Evolutionary conservation across 2,329 filamentous ascomycete genomes (phyloP), one percentile per base, ranked within the genome.

Genomic region (Exserohilum turcica): DNA sequence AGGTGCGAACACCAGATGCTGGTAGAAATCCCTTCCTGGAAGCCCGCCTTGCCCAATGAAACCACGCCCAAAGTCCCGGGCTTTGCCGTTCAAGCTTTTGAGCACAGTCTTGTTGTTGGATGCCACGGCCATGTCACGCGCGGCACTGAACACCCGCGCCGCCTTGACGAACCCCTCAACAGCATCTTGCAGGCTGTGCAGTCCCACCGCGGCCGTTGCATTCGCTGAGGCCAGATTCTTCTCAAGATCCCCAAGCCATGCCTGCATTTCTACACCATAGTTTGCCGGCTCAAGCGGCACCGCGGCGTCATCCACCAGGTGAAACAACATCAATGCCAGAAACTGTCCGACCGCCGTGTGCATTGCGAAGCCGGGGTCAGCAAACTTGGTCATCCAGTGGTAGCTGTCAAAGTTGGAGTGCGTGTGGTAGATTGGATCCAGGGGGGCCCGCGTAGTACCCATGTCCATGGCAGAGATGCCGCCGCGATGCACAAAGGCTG

Each of bases 331-430:
- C 13, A 80, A 66, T 0, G 74, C 65, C 5, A 78, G 58, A 48
- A 74, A 78, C 52, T 81, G 77, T 2, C 78, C 79, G 57, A 82
- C 79, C 2, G 76, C 77, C 3, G 74, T 73, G 56, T 83, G 80
- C 7, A 76, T 74, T 32, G 73, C 64, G 60, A 80, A 82, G 2
- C 76, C 79, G 0, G 79, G 79, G 59, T 82, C 80, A 6, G 77
- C 80, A 53, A 75, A 81, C 0, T 70, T 77, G 0, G 64, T 58
- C 79, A 82, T 82, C 80, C 80, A 82, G 53, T 78, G 74, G 54
- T 78, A 80, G 31, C 70, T 66, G 56, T 80, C 66, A 65, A 79
- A 80, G 57, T 70, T 71, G 24, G 73, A 76, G 60, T 80, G 77
- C 60, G 79, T 79, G 46, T 74, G 78, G 52, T 79, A 80, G 12